These are phyloP conservation scores for Globisporangium sylvaticum DNA, from an alignment of 352 stramenopile species.

Conservation along the genomic window DNA sequence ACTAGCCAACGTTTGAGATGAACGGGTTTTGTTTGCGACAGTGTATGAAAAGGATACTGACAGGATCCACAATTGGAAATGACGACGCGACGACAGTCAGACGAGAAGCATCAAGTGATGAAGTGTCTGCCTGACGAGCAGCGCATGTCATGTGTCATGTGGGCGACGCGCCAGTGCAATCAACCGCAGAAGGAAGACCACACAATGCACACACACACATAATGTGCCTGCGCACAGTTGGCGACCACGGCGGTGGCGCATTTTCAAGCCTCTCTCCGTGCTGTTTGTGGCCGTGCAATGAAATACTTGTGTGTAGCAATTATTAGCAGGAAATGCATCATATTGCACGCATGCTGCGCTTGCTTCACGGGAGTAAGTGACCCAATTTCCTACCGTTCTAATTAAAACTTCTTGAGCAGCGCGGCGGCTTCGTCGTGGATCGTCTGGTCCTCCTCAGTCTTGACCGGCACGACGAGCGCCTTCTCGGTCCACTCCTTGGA, in stretches of 20 bases:
- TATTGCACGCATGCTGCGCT: no score
- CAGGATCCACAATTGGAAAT: background rate
- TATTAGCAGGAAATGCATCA: background rate
- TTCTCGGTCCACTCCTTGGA: constrained; percentile 75
- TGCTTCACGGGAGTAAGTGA: background rate
- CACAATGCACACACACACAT: background rate
- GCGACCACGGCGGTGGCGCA: background rate
- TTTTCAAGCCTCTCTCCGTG: background rate
- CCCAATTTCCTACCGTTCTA: background rate
- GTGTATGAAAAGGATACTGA: background rate
- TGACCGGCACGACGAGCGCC: constrained; percentile 50
- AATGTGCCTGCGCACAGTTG: background rate
- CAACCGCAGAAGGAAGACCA: background rate
- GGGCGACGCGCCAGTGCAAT: constrained; percentile 2
- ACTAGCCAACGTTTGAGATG: background rate
- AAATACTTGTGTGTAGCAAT: background rate
- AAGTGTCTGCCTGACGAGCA: constrained; percentile 2
- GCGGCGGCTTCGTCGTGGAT: constrained; percentile 66
- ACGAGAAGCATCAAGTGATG: background rate
- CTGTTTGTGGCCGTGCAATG: background rate
- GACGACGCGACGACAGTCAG: background rate
- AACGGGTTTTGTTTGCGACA: background rate
- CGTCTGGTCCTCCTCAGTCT: constrained; percentile 63
- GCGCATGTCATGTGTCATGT: background rate
- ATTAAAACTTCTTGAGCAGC: constrained; percentile 58